phyloP scores from a whole-genome alignment of 805 yeast genomes.

The Citeromyces nyonsensis region DNA sequence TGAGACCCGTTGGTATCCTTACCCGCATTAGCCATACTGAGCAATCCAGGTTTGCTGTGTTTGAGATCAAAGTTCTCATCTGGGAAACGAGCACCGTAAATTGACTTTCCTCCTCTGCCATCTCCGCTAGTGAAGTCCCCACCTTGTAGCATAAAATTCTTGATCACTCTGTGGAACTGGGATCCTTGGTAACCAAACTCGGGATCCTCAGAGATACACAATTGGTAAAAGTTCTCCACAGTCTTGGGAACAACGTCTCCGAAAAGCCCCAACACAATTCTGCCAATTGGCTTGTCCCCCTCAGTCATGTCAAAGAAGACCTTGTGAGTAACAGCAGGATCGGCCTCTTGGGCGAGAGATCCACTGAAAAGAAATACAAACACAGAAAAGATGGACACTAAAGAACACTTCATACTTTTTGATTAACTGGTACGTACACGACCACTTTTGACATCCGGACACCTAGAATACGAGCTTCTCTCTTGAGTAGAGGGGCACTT shows the following conservation, averaged over 20 bases:
- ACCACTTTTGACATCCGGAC: too few species aligned
- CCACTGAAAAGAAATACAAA: neutral
- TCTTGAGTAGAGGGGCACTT: too few species aligned
- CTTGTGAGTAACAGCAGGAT: conserved; percentile 50
- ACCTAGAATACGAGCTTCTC: too few species aligned
- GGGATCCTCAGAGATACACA: conserved; percentile 64
- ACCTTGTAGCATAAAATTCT: conserved; percentile 66
- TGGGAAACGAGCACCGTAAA: conserved; percentile 49
- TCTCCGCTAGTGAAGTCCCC: conserved; percentile 62
- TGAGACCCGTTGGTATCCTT: conserved; percentile 82
- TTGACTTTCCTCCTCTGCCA: conserved; percentile 66
- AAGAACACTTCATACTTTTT: neutral
- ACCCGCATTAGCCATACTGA: conserved; percentile 77
- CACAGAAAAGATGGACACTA: neutral
- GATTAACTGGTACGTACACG: too few species aligned
- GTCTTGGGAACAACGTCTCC: conserved; percentile 84
- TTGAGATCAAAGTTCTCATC: conserved; percentile 57
- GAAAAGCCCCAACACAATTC: conserved; percentile 75
- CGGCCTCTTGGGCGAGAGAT: conserved; percentile 4
- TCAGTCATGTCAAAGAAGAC: conserved; percentile 79
- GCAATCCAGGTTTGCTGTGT: conserved; percentile 53
- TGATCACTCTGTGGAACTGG: conserved; percentile 60
- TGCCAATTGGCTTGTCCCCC: conserved; percentile 65
- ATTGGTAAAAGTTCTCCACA: conserved; percentile 73
- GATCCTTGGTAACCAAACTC: conserved; percentile 45